Percentiles rank a stretch among this genome's conserved stretches.
These are phyloP conservation scores for Grosmannia clavigera DNA, from an alignment of 2,329 filamentous ascomycete genomes.

Conservation along the genomic window DNA sequence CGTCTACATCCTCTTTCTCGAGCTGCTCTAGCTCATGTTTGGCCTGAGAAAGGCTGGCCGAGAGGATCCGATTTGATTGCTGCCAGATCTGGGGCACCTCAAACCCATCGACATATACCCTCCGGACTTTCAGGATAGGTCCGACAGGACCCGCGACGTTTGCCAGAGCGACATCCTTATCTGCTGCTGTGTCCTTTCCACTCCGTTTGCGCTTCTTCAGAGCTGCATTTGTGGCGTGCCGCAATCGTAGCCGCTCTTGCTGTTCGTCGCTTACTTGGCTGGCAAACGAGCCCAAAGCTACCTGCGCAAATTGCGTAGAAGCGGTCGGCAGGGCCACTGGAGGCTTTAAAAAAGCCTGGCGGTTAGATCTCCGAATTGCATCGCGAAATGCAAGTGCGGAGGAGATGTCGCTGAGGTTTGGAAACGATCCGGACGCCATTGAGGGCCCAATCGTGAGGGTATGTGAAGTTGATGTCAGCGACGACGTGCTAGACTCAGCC, in stretches of 20 bases:
- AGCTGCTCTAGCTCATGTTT: constrained; percentile 34
- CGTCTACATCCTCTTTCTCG: constrained; percentile 31
- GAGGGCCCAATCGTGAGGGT: constrained; percentile 23
- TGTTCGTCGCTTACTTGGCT: constrained; percentile 62
- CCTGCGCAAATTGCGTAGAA: constrained; percentile 65
- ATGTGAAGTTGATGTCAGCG: constrained; percentile 51
- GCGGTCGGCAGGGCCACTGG: constrained; percentile 51
- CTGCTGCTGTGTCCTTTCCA: constrained; percentile 24
- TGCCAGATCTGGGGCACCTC: constrained; percentile 87
- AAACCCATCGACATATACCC: constrained; percentile 78
- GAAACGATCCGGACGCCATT: constrained; percentile 17
- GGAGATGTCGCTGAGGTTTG: constrained; percentile 15
- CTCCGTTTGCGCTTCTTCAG: constrained; percentile 65
- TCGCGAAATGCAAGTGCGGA: constrained; percentile 34
- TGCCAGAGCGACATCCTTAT: constrained; percentile 47
- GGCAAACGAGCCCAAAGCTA: constrained; percentile 67
- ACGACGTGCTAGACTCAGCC: constrained; percentile 36
- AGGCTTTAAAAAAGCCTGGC: constrained; percentile 69
- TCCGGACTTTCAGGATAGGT: constrained; percentile 61
- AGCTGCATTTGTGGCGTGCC: constrained; percentile 26
- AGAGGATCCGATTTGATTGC: constrained; percentile 74
- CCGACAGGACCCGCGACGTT: constrained; percentile 53
- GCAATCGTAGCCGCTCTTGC: constrained; percentile 44
- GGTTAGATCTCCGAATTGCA: constrained; percentile 45
- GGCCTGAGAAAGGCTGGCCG: constrained; percentile 36